Evolutionary conservation across 805 yeast genomes (phyloP).

Genomic region (Brettanomyces nanus): DNA sequence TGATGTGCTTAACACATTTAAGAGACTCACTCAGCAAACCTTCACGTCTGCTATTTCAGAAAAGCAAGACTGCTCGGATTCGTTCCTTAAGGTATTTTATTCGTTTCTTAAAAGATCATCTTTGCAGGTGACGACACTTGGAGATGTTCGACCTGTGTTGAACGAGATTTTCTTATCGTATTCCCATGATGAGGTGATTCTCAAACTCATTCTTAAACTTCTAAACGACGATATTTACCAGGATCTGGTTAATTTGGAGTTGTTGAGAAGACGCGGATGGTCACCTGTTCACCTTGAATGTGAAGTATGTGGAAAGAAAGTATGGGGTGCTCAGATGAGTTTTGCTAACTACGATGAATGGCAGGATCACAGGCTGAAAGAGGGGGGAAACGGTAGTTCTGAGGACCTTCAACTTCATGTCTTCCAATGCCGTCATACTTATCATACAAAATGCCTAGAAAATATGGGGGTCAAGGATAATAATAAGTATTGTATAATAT

Average conservation of each 20-base stretch:
- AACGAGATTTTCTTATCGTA: constrained; percentile 58
- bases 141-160: constrained; percentile 52
- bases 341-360: constrained; percentile 45
- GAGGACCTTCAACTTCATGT: constrained; percentile 32
- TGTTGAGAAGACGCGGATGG: constrained; percentile 54
- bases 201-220: constrained; percentile 42
- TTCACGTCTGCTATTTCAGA: constrained; percentile 32
- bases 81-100: constrained; percentile 49
- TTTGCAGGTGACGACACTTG: constrained; percentile 41
- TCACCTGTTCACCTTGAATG: constrained; percentile 46
- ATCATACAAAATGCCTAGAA: constrained; percentile 49
- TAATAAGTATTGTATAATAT: constrained; percentile 31
- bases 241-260: constrained; percentile 35
- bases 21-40: constrained; percentile 33
- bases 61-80: constrained; percentile 20
- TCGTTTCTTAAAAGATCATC: constrained; percentile 43
- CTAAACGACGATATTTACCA: constrained; percentile 48
- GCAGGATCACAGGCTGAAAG: constrained; percentile 33
- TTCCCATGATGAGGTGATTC: constrained; percentile 52
- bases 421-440: constrained; percentile 61
- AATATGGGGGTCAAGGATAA: constrained; percentile 32
- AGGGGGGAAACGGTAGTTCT: constrained; percentile 6
- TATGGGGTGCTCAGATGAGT: constrained; percentile 62
- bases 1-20: constrained; percentile 25
- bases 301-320: constrained; percentile 63